Base-by-base conservation (phyloP, 306 rosid species). In the Delonix regia region DNA sequence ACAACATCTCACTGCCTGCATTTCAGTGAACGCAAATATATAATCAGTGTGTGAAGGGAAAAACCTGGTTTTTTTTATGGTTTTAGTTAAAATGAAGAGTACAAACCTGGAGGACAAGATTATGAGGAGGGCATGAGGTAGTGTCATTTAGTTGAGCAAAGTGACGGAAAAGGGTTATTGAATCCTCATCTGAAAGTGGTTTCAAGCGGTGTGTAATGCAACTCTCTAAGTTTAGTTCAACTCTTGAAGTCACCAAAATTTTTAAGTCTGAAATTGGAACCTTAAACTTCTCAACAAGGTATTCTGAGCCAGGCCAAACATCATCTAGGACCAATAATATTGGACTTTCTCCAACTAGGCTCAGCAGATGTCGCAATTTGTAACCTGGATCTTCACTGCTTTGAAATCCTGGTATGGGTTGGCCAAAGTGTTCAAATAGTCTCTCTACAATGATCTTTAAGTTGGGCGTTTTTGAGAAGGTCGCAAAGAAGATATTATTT, bases 191-290 rank as follows among this genome's bases (percentile, higher is more conserved):
- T 52, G n/a, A 71, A 69, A 94, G 77, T 11, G 78, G 62, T 36
- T 73, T 33, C 77, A 94, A 57, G 16, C 8, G 49, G 52, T 49
- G 84, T 8, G 61, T 25, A 33, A 78, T 68, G 68, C 77, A 49
- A 86, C 90, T 75, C 83, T 82, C 48, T 59, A 72, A 66, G 34
- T 66, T 4, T 70, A 94, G 84, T 55, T 66, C 80, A 45, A 57
- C 86, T 61, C 94, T 85, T 59, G 97, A 91, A 55, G 97, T 90
- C 69, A 90, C 96, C 91, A 94, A 71, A 51, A 91, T 79, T 84
- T 94, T 94, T 44, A 74, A 84, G 57, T 71, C 65, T 57, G 83
- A 68, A 18, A 84, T 42, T 22, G 73, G 21, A 24, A 83, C 84
- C 44, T 15, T 47, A 15, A 90, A 80, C 69, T 69, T 89, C 16